Evolutionary conservation across 768 basidiomycete species (phyloP), one percentile per base, ranked within the genome.

Genomic region (Tricholoma furcatifolium): DNA sequence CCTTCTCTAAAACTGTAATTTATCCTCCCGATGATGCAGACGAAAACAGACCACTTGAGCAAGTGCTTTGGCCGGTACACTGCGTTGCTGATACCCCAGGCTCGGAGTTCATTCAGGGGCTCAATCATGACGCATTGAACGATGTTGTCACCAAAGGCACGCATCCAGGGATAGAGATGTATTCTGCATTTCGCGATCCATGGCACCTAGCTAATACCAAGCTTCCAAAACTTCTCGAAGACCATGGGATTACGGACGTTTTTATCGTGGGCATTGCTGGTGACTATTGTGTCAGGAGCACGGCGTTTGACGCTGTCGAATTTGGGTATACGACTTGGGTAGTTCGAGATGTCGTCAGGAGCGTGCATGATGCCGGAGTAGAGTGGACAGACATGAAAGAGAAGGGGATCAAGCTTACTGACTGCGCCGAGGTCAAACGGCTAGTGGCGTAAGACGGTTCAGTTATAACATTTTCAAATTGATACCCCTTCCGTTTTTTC

Each of bases 11-110:
- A n/a, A 76, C 74, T 40, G 73, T 51, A 3, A 68, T 74, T 20
- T 72, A 70, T 52, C 74, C 75, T 35, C 75, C 75, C 56, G 54
- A 73, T 53, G 70, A 74, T 51, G 36, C 60, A 52, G 53, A 61
- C 11, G 62, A 70, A 58, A 53, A 65, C 43, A 44, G 61, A 17
- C 69, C 70, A 32, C 58, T 69, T 53, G 65, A 74, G 38, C 87
- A 88, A 66, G 77, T 80, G 23, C 69, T 93, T 30, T 93, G 91
- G 91, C 91, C 91, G 0, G 83, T 82, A 57, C 91, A 93, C 64
- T 92, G 91, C 60, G 78, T 91, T 20, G 79, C 78, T 47, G 73
- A 73, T 41, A 77, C 78, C 0, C 68, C 60, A 1, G 91, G 91
- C 2, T 78, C 80, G 15, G 79, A 82, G 59, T 75, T 92, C 39